Evolutionary conservation across 2,329 filamentous ascomycete genomes (phyloP).

Genomic region (Aspergillus fructus): DNA sequence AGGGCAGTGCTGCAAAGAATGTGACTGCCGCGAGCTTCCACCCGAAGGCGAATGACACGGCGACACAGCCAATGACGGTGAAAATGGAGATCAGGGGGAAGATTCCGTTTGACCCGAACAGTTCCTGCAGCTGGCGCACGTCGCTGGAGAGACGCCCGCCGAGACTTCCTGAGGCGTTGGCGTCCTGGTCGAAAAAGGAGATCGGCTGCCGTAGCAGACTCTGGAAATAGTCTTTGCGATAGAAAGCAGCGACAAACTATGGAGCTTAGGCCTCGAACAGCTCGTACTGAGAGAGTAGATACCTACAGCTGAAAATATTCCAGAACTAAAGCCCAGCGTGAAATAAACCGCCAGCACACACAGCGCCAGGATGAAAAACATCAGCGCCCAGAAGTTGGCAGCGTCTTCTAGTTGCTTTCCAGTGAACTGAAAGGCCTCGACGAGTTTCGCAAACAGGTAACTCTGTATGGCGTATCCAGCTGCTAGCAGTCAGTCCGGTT

Average conservation of each 20-base stretch:
- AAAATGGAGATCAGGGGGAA: conserved; percentile 63
- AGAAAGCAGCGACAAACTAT: background rate
- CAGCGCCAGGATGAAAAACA: conserved; percentile 57
- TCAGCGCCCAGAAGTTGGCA: conserved; percentile 54
- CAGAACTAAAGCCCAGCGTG: conserved; percentile 44
- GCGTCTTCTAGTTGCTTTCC: conserved; percentile 37
- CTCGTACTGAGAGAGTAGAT: no score
- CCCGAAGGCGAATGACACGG: conserved; percentile 68
- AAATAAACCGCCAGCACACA: conserved; percentile 47
- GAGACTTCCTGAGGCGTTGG: background rate
- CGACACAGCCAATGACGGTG: conserved; percentile 62
- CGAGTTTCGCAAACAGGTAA: conserved; percentile 49
- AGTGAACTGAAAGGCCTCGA: conserved; percentile 48
- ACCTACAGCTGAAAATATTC: conserved; percentile 45
- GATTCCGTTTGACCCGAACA: conserved; percentile 47
- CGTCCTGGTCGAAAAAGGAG: background rate
- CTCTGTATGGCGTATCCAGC: conserved; percentile 34
- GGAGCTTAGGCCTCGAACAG: background rate
- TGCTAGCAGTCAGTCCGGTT: conserved; percentile 5
- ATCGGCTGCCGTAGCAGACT: background rate
- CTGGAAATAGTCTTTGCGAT: background rate
- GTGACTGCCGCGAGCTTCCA: conserved; percentile 74
- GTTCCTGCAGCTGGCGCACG: conserved; percentile 40
- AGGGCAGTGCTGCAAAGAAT: conserved; percentile 57
- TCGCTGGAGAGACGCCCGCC: background rate